Conservation (phyloP, 1,284 basidiomycete species). For the Xerocomus alliaceus region DNA sequence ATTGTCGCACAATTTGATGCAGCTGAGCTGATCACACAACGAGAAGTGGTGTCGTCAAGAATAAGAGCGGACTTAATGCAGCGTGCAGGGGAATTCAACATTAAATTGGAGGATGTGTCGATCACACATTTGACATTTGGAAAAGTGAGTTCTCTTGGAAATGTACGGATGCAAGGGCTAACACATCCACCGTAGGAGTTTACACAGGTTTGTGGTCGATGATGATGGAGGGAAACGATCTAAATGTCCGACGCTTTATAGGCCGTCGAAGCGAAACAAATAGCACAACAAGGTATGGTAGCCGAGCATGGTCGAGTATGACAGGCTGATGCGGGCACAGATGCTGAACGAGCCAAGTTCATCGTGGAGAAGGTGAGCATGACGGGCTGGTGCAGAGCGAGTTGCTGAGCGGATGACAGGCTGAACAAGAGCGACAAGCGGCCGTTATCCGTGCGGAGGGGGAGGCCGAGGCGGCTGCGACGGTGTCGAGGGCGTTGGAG, state of each 20-base stretch:
- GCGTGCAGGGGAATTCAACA: constrained; percentile 95
- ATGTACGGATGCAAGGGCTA: background rate
- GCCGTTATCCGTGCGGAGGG: constrained; percentile 98
- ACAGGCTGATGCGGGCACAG: constrained; percentile 48
- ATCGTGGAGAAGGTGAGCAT: constrained; percentile 90
- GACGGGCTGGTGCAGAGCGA: background rate
- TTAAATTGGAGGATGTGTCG: constrained; percentile 96
- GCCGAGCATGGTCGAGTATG: background rate
- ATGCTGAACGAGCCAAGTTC: constrained; percentile 98
- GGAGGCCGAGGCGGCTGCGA: constrained; percentile 94
- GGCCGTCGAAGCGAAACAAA: constrained; percentile 99
- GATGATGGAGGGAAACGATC: constrained; percentile 1
- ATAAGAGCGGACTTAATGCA: constrained; percentile 93
- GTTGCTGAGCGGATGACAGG: constrained; percentile 53
- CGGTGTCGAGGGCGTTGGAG: constrained; percentile 91
- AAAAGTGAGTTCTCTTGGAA: constrained; percentile 55
- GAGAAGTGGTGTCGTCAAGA: constrained; percentile 90
- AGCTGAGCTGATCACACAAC: constrained; percentile 92
- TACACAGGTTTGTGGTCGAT: constrained; percentile 58
- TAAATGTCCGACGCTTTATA: constrained; percentile 28
- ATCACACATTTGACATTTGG: constrained; percentile 89
- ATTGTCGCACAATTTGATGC: constrained; percentile 99
- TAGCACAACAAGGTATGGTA: constrained; percentile 86
- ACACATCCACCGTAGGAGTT: constrained; percentile 64
- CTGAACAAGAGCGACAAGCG: constrained; percentile 99